Conservation (phyloP, 495 filamentous ascomycete genomes). For the Hamigera avellanea region DNA sequence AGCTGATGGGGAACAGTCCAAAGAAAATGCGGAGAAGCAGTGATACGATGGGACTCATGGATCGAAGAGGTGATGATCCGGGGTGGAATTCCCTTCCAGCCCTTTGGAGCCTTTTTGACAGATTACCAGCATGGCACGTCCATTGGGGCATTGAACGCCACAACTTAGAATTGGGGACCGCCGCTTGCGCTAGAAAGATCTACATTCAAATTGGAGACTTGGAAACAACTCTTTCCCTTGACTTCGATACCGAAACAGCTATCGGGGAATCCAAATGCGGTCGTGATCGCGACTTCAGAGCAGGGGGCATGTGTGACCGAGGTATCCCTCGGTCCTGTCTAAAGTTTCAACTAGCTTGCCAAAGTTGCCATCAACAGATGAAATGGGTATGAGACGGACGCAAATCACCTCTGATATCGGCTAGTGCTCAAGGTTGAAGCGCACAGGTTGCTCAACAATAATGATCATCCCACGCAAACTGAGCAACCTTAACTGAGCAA, state of each 20-base stretch:
- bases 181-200: too few relatives aligned
- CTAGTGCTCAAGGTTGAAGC: too few relatives aligned
- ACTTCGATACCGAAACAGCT: too few relatives aligned
- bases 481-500: too few relatives aligned
- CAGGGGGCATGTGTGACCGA: slow-evolving; percentile 19
- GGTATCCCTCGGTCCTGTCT: slow-evolving; percentile 3
- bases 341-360: too few relatives aligned
- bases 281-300: background rate
- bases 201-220: too few relatives aligned
- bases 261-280: too few relatives aligned
- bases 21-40: slow-evolving; percentile 9
- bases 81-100: slow-evolving; percentile 4
- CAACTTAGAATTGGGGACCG: too few relatives aligned
- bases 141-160: background rate
- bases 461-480: too few relatives aligned
- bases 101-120: slow-evolving; percentile 2
- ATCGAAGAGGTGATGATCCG: slow-evolving; percentile 15
- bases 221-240: too few relatives aligned
- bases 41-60: slow-evolving; percentile 4
- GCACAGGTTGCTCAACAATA: background rate
- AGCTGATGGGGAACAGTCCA: slow-evolving; percentile 19
- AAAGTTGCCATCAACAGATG: background rate
- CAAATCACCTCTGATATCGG: too few relatives aligned
- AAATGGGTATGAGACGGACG: too few relatives aligned
- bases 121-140: background rate